phyloP scores from a whole-genome alignment of 495 filamentous ascomycete genomes.

The Hypomontagnella submonticulosa region DNA sequence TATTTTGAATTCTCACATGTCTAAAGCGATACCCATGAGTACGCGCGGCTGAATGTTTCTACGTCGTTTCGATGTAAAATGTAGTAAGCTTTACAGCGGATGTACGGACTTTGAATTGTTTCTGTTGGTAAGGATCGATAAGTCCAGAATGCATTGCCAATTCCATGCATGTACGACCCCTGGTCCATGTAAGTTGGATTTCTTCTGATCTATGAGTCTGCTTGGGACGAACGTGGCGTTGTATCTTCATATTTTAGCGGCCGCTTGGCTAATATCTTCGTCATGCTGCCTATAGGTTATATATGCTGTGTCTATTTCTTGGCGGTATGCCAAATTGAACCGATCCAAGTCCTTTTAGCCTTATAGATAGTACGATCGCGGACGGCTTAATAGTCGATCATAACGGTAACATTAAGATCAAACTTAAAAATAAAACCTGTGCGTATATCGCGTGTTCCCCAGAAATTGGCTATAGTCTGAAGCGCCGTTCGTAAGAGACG shows the following conservation, averaged over 20 bases:
- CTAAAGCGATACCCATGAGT: slow-evolving; percentile 4
- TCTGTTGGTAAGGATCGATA: slow-evolving; percentile 8
- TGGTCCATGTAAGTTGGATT: not conserved
- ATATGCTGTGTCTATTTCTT: not conserved
- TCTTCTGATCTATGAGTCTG: slow-evolving; percentile 5
- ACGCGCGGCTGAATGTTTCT: slow-evolving; percentile 35
- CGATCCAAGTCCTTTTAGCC: slow-evolving; percentile 7
- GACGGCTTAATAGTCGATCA: slow-evolving; percentile 33
- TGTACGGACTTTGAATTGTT: slow-evolving; percentile 2
- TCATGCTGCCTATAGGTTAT: slow-evolving; percentile 18
- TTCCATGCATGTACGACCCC: not conserved
- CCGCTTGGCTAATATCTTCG: slow-evolving; percentile 26
- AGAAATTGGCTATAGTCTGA: slow-evolving; percentile 34
- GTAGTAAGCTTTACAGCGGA: slow-evolving; percentile 6
- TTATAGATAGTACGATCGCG: slow-evolving; percentile 12
- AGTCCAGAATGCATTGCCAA: not conserved
- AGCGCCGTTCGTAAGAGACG: slow-evolving; percentile 38
- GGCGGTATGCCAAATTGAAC: not conserved
- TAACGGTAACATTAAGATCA: slow-evolving; percentile 40
- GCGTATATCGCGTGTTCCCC: slow-evolving; percentile 16
- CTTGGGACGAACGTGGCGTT: slow-evolving; percentile 3
- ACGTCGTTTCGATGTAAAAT: slow-evolving; percentile 1
- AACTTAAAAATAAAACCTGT: slow-evolving; percentile 29
- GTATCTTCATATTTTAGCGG: slow-evolving; percentile 3
- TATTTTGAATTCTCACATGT: slow-evolving; percentile 15